These are phyloP conservation scores for Begonia peltatifolia DNA, from an alignment of 306 rosid species.

Conservation along the genomic window DNA sequence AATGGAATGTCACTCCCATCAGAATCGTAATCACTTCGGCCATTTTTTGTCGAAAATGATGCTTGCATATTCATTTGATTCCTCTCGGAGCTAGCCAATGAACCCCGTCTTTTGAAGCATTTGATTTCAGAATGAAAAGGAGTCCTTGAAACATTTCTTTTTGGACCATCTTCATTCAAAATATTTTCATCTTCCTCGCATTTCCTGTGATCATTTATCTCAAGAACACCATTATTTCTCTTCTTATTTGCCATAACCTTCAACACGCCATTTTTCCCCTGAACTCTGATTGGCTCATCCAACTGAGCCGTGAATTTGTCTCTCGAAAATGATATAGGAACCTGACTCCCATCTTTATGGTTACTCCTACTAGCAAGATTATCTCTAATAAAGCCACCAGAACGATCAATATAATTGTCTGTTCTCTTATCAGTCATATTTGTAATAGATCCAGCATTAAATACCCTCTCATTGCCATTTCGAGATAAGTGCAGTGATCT, in stretches of 20 bases:
- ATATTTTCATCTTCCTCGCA: conserved; percentile 34
- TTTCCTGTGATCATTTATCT: conserved; percentile 28
- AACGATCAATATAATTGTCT: conserved; percentile 27
- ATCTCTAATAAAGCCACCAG: conserved; percentile 20
- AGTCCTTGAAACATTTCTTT: conserved; percentile 28
- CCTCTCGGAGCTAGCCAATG: conserved; percentile 37
- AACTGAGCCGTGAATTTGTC: conserved; percentile 40
- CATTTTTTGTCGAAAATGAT: conserved; percentile 38
- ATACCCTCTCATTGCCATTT: conserved; percentile 41
- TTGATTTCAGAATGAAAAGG: conserved; percentile 32
- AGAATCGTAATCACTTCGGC: conserved; percentile 38
- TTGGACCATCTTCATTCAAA: conserved; percentile 31
- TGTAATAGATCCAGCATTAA: conserved; percentile 42
- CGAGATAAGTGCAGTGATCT: conserved; percentile 42
- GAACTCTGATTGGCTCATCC: conserved; percentile 73
- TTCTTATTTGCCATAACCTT: conserved; percentile 81
- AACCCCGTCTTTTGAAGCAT: conserved; percentile 26
- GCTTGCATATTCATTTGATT: conserved; percentile 24
- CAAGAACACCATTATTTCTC: conserved; percentile 28
- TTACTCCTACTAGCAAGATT: conserved; percentile 25
- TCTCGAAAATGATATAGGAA: conserved; percentile 22
- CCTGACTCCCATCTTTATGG: conserved; percentile 33
- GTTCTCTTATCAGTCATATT: conserved; percentile 36
- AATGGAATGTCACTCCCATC: conserved; percentile 54
- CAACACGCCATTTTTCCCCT: conserved; percentile 92